These are phyloP conservation scores for Fusarium sp. DNA, from an alignment of 2,329 filamentous ascomycete species.

Conservation along the genomic window DNA sequence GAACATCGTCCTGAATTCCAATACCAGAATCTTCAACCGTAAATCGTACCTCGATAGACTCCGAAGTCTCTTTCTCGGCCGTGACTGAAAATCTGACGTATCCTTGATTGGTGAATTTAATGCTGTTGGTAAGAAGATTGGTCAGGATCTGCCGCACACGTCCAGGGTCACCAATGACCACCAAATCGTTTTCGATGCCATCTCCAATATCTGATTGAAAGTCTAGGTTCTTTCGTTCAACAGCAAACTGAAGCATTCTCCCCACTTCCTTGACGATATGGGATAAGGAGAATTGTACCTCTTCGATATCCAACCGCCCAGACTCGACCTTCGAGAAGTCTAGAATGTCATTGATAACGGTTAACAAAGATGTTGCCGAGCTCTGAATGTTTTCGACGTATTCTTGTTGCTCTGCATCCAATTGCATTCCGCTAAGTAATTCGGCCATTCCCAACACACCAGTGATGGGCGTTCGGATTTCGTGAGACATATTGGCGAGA, in stretches of 20 bases:
- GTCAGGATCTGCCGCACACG: slow-evolving; percentile 84
- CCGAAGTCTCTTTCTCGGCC: slow-evolving; percentile 69
- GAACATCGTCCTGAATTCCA: slow-evolving; percentile 80
- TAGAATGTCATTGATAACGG: slow-evolving; percentile 89
- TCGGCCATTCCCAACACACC: slow-evolving; percentile 85
- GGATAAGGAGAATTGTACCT: slow-evolving; percentile 79
- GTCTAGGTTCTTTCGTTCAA: slow-evolving; percentile 78
- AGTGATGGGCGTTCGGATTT: slow-evolving; percentile 80
- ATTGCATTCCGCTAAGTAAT: slow-evolving; percentile 71
- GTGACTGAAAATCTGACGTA: slow-evolving; percentile 71
- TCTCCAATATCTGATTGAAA: slow-evolving; percentile 72
- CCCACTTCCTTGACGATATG: slow-evolving; percentile 80
- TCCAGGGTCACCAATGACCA: slow-evolving; percentile 87
- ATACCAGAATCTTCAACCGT: slow-evolving; percentile 81
- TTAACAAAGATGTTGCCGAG: slow-evolving; percentile 81
- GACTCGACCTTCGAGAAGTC: slow-evolving; percentile 90
- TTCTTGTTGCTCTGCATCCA: slow-evolving; percentile 76
- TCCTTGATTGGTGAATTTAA: slow-evolving; percentile 77
- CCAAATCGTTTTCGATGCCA: slow-evolving; percentile 71
- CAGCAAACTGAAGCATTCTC: slow-evolving; percentile 88
- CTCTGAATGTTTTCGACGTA: slow-evolving; percentile 81
- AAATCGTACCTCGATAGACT: slow-evolving; percentile 74
- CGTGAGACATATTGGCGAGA: slow-evolving; percentile 82
- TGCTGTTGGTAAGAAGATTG: slow-evolving; percentile 79
- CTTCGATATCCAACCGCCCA: slow-evolving; percentile 78